Conservation (phyloP, 768 basidiomycete genomes). For the Wakefieldia striispora region DNA sequence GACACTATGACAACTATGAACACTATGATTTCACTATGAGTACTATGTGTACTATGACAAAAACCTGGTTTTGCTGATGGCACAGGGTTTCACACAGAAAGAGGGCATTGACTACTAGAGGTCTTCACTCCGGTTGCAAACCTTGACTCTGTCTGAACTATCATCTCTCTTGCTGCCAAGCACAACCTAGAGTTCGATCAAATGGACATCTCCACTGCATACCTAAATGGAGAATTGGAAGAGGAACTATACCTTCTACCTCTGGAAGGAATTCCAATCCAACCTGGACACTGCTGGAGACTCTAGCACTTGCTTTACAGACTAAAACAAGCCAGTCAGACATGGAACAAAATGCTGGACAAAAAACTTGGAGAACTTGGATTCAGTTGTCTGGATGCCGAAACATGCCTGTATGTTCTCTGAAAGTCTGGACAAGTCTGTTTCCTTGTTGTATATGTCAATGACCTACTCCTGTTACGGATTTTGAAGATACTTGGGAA, state of each 20-base stretch:
- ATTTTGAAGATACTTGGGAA: no score
- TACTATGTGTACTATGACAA: no score
- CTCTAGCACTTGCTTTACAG: conserved; percentile 31
- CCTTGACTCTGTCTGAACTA: not conserved
- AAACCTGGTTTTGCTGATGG: no score
- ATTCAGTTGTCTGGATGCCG: not conserved
- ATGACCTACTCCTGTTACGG: no score
- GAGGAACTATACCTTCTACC: conserved; percentile 28
- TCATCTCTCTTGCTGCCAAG: not conserved
- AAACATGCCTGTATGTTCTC: not conserved
- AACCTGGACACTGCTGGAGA: conserved; percentile 2
- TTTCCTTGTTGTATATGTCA: conserved; percentile 1
- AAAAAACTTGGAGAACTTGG: not conserved
- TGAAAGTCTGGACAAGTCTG: not conserved
- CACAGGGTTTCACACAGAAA: conserved; percentile 1
- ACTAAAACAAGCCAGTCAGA: conserved; percentile 28
- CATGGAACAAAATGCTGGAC: conserved; percentile 23
- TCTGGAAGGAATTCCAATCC: conserved; percentile 9
- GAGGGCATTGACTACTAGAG: conserved; percentile 4
- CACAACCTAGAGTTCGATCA: conserved; percentile 1
- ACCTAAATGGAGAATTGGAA: conserved; percentile 23
- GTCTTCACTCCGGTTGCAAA: conserved; percentile 3
- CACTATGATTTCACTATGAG: no score
- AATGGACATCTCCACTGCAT: conserved; percentile 2
- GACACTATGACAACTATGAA: no score